Evolutionary conservation across 257 asterid species (phyloP), one percentile per base, ranked within the genome.

Genomic region (Nicotiana attenuata): DNA sequence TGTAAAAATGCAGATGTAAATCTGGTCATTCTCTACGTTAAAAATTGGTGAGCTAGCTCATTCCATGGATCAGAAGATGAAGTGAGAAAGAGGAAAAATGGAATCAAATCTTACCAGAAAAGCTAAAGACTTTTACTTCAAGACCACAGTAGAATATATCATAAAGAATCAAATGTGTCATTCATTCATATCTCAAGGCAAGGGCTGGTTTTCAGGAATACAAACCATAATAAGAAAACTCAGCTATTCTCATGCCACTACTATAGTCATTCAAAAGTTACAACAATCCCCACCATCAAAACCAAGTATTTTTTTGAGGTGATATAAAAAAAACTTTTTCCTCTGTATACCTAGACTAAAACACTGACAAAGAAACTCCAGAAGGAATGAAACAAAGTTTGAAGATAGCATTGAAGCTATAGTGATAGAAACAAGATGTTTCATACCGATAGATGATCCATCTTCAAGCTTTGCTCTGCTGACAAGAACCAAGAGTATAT

Each of bases 191-290:
- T 50, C 24, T 75, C 79, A 73, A 75, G 79, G 79, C 79, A 75
- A 75, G 79, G 79, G 79, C 79, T 75, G 79, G 79, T 75, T 75
- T 75, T 75, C 41, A 73, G 14, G 14, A 75, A 50, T 31, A 75
- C 63, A 75, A 75, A 52, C 19, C 19, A 52, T 52, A 52, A 15
- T 11, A 52, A 75, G 13, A 64, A 75, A 75, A 75, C 79, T 75
- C 79, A 75, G 79, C 79, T 7, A 75, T 50, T 50, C 79, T 75
- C 79, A 50, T 50, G 65, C 83, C 55, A 47, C 83, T 19, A 80
- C 78, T 47, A 52, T 80, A 9, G 52, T 50, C 83, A 65, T 47
- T 50, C 45, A 57, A 80, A 65, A 81, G 16, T 45, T 50, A 75
- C 38, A 50, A 75, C 61, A 47, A 73, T 73, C 16, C 5, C 63